Evolutionary conservation across 257 asterid genomes (phyloP), one percentile per base, ranked within the genome.

Genomic region (Nicotiana benthamiana): DNA sequence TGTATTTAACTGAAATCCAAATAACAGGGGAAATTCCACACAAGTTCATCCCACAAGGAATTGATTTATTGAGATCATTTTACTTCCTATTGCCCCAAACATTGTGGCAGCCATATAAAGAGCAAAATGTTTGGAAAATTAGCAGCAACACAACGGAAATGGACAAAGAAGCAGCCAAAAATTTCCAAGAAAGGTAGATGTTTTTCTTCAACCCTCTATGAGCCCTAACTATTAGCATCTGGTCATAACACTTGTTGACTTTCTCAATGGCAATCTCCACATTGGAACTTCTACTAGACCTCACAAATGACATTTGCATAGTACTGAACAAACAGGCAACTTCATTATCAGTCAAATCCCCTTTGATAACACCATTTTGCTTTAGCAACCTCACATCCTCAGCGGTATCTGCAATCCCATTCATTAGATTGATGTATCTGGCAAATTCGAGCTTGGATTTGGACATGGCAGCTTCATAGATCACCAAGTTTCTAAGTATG

Each of bases 401-500:
- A 0, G 75, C 75, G 9, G 85, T 77, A 54, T 87, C 85, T 16
- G 89, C 63, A 65, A 86, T 88, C 53, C 92, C 93, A 75, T 88
- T 89, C 92, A 89, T 89, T 67, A 91, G 65, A 67, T 91, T 91
- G 34, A 91, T 75, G 70, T 87, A 91, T 65, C 89, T 83, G 1
- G 92, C 87, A 9, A 89, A 62, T 80, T 83, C 90, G 1, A 79
- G 87, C 7, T 81, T 61, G 20, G 90, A 83, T 30, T 79, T 67
- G 2, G 84, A 80, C 53, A 79, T 76, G 6, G 90, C 85, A 2
- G 88, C 91, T 64, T 91, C 95, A 43, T 83, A 91, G 5, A 91
- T 89, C 52, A 91, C 89, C 82, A 91, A 57, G 59, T 89, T 91
- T 53, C 95, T 87, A 64, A 89, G 51, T 22, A 89, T 80, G 11